Base-by-base conservation (phyloP, 2,329 filamentous ascomycete genomes). In the Alternaria panax region DNA sequence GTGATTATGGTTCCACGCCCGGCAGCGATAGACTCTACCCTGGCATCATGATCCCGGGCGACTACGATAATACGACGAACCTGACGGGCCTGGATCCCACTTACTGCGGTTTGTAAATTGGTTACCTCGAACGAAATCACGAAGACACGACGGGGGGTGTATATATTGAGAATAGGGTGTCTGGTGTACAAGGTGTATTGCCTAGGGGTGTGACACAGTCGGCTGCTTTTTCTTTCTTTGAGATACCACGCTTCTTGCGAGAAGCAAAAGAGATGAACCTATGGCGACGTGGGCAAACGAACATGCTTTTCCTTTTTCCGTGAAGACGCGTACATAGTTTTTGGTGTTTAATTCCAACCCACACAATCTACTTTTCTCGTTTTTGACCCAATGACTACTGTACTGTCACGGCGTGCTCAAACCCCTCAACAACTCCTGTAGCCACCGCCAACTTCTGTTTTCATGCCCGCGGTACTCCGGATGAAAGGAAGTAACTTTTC, bases 1-100 rank as follows among this genome's bases (percentile, higher is more conserved):
- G 66, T 30, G 73, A 76, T 2, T 73, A 67, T 40, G 71, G 66
- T 1, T 66, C 68, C 7, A 72, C 73, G 22, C 71, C 74, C 8
- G 67, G 71, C 4, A 73, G 70, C 51, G 75, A 78, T 30, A 64
- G 67, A 27, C 55, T 75, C n/a, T 78, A 76, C 47, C 65, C 70
- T 27, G 70, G 73, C 12, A 76, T 78, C 32, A 71, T 77, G 68
- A 76, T 78, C 43, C 75, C 75, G 1, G 73, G 59, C 3, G 59
- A 62, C 42, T 62, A 78, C 32, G 68, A 77, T 59, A 68, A 64
- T 46, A 65, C 69, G 24, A 56, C 68, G 4, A 69, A 67, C 40
- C 50, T 80, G 18, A 75, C 72, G 27, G 77, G 75, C 5, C 66
- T 81, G 56, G 78, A 80, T 64, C 75, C 74, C 6, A 75, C 73